Percentiles rank a stretch among this genome's conserved stretches.
Evolutionary conservation across 2,329 filamentous ascomycete genomes (phyloP).

Genomic region (Karstenula rhodostoma): DNA sequence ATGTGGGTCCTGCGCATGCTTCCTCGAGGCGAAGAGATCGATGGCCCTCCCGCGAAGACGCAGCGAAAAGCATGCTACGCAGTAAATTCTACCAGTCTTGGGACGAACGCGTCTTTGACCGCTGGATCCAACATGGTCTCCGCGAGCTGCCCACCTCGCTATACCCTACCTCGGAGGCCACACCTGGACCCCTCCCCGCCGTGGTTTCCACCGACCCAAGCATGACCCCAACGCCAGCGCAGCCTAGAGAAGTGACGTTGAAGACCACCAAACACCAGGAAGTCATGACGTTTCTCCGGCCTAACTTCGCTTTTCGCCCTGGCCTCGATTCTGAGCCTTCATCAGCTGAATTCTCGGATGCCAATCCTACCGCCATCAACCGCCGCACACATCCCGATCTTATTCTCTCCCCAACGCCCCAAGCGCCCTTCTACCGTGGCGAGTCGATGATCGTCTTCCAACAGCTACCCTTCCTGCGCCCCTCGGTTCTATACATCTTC

Average conservation of each 20-base stretch:
- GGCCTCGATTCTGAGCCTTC: slow-evolving; percentile 55
- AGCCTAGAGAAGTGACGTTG: slow-evolving; percentile 68
- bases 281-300: slow-evolving; percentile 78
- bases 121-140: slow-evolving; percentile 77
- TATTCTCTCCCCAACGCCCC: slow-evolving; percentile 44
- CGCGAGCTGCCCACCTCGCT: slow-evolving; percentile 72
- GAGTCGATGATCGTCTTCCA: slow-evolving; percentile 67
- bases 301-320: slow-evolving; percentile 60
- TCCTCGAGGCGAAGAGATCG: slow-evolving; percentile 78
- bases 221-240: slow-evolving; percentile 28
- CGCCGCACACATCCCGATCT: slow-evolving; percentile 55
- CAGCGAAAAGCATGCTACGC: slow-evolving; percentile 70
- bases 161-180: slow-evolving; percentile 54
- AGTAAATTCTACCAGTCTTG: slow-evolving; percentile 82
- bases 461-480: slow-evolving; percentile 68
- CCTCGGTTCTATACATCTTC: slow-evolving; percentile 74
- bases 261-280: slow-evolving; percentile 89
- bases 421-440: slow-evolving; percentile 70
- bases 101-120: slow-evolving; percentile 81
- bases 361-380: slow-evolving; percentile 43
- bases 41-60: slow-evolving; percentile 80
- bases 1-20: slow-evolving; percentile 60
- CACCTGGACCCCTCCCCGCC: slow-evolving; percentile 26
- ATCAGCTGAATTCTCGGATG: slow-evolving; percentile 34
- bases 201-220: slow-evolving; percentile 32